A percentile compares a stretch with the other conserved stretches of the same genome.
phyloP scores from a whole-genome alignment of 2,329 filamentous ascomycete genomes.

The Colletotrichum phormii region DNA sequence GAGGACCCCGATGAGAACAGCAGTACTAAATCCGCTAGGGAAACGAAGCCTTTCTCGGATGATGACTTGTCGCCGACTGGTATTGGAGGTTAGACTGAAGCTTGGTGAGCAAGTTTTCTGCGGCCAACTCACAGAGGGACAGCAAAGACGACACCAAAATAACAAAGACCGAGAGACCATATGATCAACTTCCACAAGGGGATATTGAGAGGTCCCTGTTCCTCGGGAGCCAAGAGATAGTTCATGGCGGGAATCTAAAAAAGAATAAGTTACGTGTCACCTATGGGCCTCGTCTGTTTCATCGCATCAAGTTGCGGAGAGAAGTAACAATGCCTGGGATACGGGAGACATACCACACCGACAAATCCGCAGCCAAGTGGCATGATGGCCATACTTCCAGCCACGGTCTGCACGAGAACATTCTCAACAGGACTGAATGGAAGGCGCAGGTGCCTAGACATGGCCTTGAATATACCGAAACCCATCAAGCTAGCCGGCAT shows the following conservation, averaged over 20 bases:
- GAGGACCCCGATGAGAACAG: constrained; percentile 89
- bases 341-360: constrained; percentile 71
- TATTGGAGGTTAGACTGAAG: background rate
- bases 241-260: constrained; percentile 84
- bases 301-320: constrained; percentile 4
- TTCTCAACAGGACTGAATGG: constrained; percentile 97
- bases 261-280: background rate
- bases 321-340: background rate
- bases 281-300: background rate
- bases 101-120: background rate
- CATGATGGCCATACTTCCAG: constrained; percentile 96
- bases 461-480: constrained; percentile 89
- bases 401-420: constrained; percentile 95
- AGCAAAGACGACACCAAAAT: constrained; percentile 97
- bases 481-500: constrained; percentile 96
- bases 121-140: constrained; percentile 76
- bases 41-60: constrained; percentile 93
- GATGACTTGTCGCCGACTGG: constrained; percentile 84
- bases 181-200: constrained; percentile 82
- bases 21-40: constrained; percentile 94
- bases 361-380: constrained; percentile 96
- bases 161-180: constrained; percentile 93
- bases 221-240: constrained; percentile 81
- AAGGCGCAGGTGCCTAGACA: constrained; percentile 77
- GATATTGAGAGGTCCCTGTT: constrained; percentile 81